Percentiles rank a stretch among this genome's conserved stretches.
Conservation (phyloP, 768 basidiomycete species). For the Sutorius australiensis region DNA sequence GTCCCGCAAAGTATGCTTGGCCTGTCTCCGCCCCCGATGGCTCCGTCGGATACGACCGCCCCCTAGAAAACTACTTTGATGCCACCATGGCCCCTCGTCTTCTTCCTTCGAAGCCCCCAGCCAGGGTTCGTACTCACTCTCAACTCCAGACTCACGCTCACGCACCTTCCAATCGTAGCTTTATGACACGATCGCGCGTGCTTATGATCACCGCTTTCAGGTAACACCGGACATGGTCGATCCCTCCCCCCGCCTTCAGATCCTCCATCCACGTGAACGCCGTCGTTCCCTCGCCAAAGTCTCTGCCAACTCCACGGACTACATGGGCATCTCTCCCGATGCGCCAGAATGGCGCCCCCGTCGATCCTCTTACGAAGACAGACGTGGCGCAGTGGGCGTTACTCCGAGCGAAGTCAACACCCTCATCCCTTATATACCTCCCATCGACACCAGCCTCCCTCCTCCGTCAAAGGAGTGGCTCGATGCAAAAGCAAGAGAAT, state of each 20-base stretch:
- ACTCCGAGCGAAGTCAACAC: slow-evolving; percentile 27
- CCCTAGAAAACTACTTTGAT: slow-evolving; percentile 27
- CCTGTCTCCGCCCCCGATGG: slow-evolving; percentile 13
- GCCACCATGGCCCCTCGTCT: slow-evolving; percentile 15
- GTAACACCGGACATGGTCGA: slow-evolving; percentile 9
- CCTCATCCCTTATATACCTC: slow-evolving; percentile 23
- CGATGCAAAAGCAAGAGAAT: slow-evolving; percentile 10
- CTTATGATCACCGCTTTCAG: slow-evolving; percentile 23
- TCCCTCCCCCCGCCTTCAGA: slow-evolving; percentile 11
- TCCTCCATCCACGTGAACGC: slow-evolving; percentile 14
- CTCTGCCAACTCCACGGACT: slow-evolving; percentile 14
- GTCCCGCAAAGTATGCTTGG: slow-evolving; percentile 11
- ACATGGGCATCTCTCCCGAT: slow-evolving; percentile 25
- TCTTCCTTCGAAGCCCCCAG: slow-evolving; percentile 9
- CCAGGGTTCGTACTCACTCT: slow-evolving; percentile 11
- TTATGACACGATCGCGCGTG: slow-evolving; percentile 28
- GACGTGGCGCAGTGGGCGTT: slow-evolving; percentile 21
- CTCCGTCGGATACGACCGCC: slow-evolving; percentile 18
- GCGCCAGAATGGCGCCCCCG: slow-evolving; percentile 22
- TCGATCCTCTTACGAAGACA: slow-evolving; percentile 25
- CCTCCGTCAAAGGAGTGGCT: slow-evolving; percentile 18
- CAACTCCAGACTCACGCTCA: neutral
- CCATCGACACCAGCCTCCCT: slow-evolving; percentile 18
- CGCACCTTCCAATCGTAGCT: slow-evolving; percentile 17
- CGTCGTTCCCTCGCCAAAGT: slow-evolving; percentile 14